A percentile compares a stretch with the other conserved stretches of the same genome.
Conservation (phyloP, 768 basidiomycete species). For the Pleurotus sapidus region DNA sequence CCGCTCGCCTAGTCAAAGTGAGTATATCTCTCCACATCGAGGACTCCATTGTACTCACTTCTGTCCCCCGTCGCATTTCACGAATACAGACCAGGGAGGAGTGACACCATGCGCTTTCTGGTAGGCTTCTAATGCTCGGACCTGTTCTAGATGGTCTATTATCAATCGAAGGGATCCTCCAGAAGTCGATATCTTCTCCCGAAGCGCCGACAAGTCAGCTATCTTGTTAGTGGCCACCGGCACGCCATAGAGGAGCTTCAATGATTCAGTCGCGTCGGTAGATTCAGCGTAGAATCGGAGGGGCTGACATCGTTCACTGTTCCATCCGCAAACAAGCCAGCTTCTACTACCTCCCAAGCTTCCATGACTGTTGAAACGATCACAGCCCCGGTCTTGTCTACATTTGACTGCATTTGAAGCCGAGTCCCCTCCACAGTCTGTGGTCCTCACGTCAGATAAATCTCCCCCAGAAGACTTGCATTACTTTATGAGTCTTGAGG, state of each 20-base stretch:
- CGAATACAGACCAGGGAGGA: conserved; percentile 69
- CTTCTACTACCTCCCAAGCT: conserved; percentile 68
- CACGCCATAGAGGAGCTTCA: conserved; percentile 77
- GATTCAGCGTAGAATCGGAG: neutral
- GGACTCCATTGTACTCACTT: conserved; percentile 44
- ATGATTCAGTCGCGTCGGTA: conserved; percentile 7
- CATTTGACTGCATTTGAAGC: conserved; percentile 60
- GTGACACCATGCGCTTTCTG: conserved; percentile 38
- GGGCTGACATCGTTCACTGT: conserved; percentile 72
- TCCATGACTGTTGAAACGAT: conserved; percentile 85
- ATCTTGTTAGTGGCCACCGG: conserved; percentile 72
- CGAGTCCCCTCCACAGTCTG: conserved; percentile 75
- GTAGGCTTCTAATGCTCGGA: conserved; percentile 60
- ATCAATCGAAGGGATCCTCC: conserved; percentile 67
- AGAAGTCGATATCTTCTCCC: conserved; percentile 48
- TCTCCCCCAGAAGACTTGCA: neutral
- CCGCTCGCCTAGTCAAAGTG: conserved; percentile 60
- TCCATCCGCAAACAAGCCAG: conserved; percentile 67
- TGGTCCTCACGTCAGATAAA: conserved; percentile 8
- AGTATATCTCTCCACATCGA: conserved; percentile 6
- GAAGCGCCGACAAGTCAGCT: conserved; percentile 59
- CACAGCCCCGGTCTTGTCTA: conserved; percentile 55
- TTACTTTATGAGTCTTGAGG: conserved; percentile 81
- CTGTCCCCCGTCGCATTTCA: conserved; percentile 78
- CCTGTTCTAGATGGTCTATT: conserved; percentile 74